These are phyloP conservation scores for Fusarium torreyae DNA, from an alignment of 2,329 filamentous ascomycete genomes.

Conservation along the genomic window DNA sequence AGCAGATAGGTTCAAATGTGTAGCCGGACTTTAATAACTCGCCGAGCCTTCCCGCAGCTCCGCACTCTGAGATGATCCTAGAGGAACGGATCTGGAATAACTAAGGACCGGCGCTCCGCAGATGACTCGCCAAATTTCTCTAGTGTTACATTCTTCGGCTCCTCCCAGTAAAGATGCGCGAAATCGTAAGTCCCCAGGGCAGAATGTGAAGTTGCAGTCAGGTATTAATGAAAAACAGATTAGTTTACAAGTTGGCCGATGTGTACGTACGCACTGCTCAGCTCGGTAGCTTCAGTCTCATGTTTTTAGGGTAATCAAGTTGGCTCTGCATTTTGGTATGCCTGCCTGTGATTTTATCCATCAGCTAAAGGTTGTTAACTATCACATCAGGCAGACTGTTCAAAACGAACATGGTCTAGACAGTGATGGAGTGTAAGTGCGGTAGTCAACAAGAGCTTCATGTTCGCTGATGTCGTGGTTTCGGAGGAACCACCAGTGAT, in stretches of 20 bases:
- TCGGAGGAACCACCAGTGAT: conserved; percentile 97
- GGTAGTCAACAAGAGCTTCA: neutral
- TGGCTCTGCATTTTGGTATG: conserved; percentile 95
- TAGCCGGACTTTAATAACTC: too few species aligned
- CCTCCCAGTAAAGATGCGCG: conserved; percentile 57
- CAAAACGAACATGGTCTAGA: conserved; percentile 96
- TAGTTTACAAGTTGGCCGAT: conserved; percentile 88
- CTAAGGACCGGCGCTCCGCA: too few species aligned
- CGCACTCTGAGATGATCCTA: too few species aligned
- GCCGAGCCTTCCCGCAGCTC: too few species aligned
- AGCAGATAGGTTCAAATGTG: too few species aligned
- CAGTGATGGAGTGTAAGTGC: conserved; percentile 85
- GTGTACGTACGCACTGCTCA: conserved; percentile 73
- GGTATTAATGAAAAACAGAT: neutral
- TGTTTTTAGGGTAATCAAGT: conserved; percentile 94
- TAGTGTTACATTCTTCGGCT: too few species aligned
- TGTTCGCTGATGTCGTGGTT: conserved; percentile 4
- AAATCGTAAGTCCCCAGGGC: conserved; percentile 72
- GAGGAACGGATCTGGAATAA: too few species aligned
- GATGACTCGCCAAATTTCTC: neutral
- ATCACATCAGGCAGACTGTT: conserved; percentile 73
- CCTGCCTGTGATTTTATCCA: neutral
- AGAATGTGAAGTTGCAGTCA: conserved; percentile 60
- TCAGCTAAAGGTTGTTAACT: neutral
- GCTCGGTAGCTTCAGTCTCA: conserved; percentile 8